Percentiles rank a stretch among this genome's conserved stretches.
Evolutionary conservation across 805 yeast species (phyloP).

Genomic region (Barnettozyma siamensis): DNA sequence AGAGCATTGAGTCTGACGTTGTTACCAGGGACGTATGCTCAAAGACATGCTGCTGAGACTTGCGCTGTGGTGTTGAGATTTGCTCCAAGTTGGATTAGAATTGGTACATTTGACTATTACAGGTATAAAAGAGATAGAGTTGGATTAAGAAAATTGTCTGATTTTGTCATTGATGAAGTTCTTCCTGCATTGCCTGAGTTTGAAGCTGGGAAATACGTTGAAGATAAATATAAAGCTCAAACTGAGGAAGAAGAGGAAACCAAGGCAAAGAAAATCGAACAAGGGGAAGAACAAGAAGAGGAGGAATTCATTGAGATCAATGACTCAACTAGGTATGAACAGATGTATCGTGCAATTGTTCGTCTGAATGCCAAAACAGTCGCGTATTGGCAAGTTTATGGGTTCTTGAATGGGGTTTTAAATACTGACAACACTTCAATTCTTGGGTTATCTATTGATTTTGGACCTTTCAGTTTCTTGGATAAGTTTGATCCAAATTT

Average conservation of each 20-base stretch:
- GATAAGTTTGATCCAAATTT: slow-evolving; percentile 76
- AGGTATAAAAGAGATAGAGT: slow-evolving; percentile 64
- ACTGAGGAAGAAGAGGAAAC: slow-evolving; percentile 19
- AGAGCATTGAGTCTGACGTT: slow-evolving; percentile 71
- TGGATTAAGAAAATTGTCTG: slow-evolving; percentile 58
- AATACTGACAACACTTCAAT: slow-evolving; percentile 93
- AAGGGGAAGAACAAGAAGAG: slow-evolving; percentile 22
- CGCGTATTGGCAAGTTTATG: slow-evolving; percentile 87
- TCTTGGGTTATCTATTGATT: slow-evolving; percentile 84
- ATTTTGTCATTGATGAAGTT: slow-evolving; percentile 65
- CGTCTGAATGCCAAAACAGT: slow-evolving; percentile 70
- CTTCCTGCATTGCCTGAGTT: slow-evolving; percentile 33
- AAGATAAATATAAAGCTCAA: slow-evolving; percentile 19
- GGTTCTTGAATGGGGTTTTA: slow-evolving; percentile 88
- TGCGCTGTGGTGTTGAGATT: slow-evolving; percentile 83
- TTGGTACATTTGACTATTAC: slow-evolving; percentile 84
- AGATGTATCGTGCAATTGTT: slow-evolving; percentile 64
- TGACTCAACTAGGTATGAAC: slow-evolving; percentile 55
- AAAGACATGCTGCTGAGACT: slow-evolving; percentile 62
- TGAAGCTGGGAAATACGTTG: slow-evolving; percentile 19
- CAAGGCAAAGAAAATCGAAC: no score
- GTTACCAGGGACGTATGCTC: slow-evolving; percentile 74
- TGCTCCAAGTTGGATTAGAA: slow-evolving; percentile 80
- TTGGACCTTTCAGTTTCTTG: slow-evolving; percentile 91
- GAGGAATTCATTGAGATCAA: slow-evolving; percentile 24